Evolutionary conservation across 805 yeast species (phyloP).

Genomic region (Candida caryicola): DNA sequence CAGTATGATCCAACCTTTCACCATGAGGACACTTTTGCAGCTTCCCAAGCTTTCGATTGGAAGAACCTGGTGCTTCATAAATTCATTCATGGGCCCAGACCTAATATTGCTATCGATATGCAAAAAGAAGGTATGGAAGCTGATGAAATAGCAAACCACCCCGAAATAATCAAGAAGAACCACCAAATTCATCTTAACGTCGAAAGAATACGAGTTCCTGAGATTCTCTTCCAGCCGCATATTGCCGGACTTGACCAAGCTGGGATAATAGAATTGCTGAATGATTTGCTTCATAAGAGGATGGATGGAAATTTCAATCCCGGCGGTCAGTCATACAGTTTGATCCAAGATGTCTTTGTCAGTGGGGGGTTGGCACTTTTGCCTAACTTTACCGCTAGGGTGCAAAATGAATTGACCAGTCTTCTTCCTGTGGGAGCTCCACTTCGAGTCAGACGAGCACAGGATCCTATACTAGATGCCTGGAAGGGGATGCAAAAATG

Average conservation of each 20-base stretch:
- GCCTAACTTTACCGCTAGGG: conserved; percentile 62
- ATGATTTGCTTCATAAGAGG: conserved; percentile 60
- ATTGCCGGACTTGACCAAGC: conserved; percentile 97
- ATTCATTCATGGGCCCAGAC: conserved; percentile 87
- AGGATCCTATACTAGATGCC: conserved; percentile 72
- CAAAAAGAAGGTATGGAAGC: conserved; percentile 41
- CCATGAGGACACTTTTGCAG: conserved; percentile 78
- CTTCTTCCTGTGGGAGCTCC: conserved; percentile 69
- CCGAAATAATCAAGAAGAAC: conserved; percentile 75
- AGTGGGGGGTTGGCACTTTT: conserved; percentile 83
- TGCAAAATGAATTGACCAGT: conserved; percentile 64
- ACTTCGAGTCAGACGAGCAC: conserved; percentile 59
- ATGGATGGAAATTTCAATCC: conserved; percentile 53
- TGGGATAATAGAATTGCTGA: conserved; percentile 77
- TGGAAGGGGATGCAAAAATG: conserved; percentile 95
- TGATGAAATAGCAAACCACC: conserved; percentile 43
- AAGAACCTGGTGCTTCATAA: conserved; percentile 72
- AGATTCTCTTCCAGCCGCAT: conserved; percentile 85
- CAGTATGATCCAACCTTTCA: conserved; percentile 84
- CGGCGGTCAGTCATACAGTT: conserved; percentile 50
- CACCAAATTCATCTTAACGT: conserved; percentile 89
- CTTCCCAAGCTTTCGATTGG: conserved; percentile 76
- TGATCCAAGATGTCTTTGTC: conserved; percentile 65
- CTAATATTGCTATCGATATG: conserved; percentile 58
- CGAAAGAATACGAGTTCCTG: conserved; percentile 91